phyloP scores from a whole-genome alignment of 768 basidiomycete genomes.

The Gymnopilus junonius region DNA sequence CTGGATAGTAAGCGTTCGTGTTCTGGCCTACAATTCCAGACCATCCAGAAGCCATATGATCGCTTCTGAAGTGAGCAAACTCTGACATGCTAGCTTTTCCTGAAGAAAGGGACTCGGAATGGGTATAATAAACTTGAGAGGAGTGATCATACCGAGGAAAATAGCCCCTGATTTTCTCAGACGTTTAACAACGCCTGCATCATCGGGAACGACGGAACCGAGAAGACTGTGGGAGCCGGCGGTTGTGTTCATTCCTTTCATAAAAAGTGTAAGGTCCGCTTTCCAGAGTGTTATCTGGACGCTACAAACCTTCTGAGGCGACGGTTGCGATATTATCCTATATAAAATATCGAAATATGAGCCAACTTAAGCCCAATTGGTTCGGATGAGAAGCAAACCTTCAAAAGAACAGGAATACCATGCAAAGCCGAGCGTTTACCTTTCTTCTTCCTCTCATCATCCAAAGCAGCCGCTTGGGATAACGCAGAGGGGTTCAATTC shows the following conservation, averaged over 20 bases:
- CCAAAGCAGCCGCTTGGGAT: constrained; percentile 51
- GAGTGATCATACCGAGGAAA: constrained; percentile 38
- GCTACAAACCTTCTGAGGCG: constrained; percentile 41
- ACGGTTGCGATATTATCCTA: constrained; percentile 52
- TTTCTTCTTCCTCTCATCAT: constrained; percentile 41
- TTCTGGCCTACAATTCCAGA: constrained; percentile 58
- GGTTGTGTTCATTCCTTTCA: constrained; percentile 49
- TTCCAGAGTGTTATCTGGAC: neutral
- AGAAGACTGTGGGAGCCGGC: constrained; percentile 47
- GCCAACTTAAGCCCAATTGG: neutral
- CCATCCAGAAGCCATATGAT: constrained; percentile 49
- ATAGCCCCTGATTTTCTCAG: constrained; percentile 47
- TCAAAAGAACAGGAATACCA: constrained; percentile 57
- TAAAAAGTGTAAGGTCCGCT: neutral
- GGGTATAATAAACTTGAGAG: neutral
- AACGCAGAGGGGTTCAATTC: constrained; percentile 61
- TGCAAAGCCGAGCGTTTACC: constrained; percentile 53
- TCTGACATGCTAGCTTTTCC: constrained; percentile 63
- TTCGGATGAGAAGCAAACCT: constrained; percentile 36
- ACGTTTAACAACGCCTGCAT: constrained; percentile 49
- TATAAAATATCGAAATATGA: neutral
- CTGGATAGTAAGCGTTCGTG: constrained; percentile 52
- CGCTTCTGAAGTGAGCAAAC: constrained; percentile 52
- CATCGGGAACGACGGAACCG: constrained; percentile 46
- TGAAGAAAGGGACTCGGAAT: constrained; percentile 4